Conservation (phyloP, 345 rosid species). For the Rhodamnia argentea region DNA sequence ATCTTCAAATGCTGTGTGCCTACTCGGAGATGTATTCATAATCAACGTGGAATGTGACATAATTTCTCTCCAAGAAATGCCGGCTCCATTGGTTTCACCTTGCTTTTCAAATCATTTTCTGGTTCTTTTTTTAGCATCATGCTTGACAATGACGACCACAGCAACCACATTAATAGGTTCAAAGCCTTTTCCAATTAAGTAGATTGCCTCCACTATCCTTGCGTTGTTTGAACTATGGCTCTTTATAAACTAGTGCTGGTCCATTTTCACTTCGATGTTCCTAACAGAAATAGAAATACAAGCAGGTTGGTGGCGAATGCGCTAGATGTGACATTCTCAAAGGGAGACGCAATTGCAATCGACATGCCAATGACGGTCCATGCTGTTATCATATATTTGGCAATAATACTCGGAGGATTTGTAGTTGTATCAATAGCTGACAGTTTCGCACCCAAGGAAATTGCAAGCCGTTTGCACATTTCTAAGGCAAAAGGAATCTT, state of each 20-base stretch:
- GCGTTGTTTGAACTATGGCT: neutral
- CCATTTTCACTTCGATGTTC: neutral
- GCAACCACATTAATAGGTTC: neutral
- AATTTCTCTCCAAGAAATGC: neutral
- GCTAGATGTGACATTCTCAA: conserved; percentile 38
- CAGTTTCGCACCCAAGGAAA: conserved; percentile 84
- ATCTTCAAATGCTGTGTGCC: neutral
- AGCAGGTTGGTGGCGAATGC: conserved; percentile 79
- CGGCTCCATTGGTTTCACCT: neutral
- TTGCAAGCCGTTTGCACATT: conserved; percentile 63
- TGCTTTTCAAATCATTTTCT: neutral
- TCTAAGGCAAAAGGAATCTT: conserved; percentile 80
- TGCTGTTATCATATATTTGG: conserved; percentile 77
- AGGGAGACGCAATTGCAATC: conserved; percentile 86
- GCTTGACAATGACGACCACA: neutral
- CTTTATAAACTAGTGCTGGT: neutral
- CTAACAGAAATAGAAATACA: neutral
- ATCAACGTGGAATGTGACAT: neutral
- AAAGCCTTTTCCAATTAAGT: neutral
- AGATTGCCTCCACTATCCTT: neutral
- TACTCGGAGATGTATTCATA: neutral
- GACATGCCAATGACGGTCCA: conserved; percentile 92
- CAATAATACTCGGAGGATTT: conserved; percentile 66
- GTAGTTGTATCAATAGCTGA: conserved; percentile 93
- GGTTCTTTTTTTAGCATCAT: neutral